These are phyloP conservation scores for Fusarium heterosporum DNA, from an alignment of 2,329 filamentous ascomycete species.

Conservation along the genomic window DNA sequence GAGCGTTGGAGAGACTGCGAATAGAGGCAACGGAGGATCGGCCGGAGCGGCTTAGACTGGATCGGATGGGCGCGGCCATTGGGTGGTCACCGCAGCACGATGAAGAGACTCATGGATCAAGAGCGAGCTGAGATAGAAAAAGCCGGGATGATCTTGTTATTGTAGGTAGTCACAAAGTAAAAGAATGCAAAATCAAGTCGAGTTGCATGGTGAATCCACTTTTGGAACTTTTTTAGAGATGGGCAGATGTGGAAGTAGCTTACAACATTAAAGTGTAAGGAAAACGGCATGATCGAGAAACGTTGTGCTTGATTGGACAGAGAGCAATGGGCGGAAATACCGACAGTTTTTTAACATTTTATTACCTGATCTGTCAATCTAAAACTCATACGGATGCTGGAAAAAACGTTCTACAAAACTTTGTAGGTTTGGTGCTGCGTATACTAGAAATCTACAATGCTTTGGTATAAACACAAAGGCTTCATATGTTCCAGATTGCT, in stretches of 20 bases:
- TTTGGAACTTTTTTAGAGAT: conserved; percentile 38
- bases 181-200: conserved; percentile 10
- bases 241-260: conserved; percentile 44
- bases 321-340: too few relatives aligned
- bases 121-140: background rate
- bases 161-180: background rate
- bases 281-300: conserved; percentile 18
- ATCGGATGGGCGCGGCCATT: conserved; percentile 53
- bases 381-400: too few relatives aligned
- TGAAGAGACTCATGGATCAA: conserved; percentile 41
- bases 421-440: too few relatives aligned
- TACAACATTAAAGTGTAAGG: background rate
- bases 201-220: conserved; percentile 30
- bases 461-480: too few relatives aligned
- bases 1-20: conserved; percentile 48
- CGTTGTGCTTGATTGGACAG: conserved; percentile 25
- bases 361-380: too few relatives aligned
- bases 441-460: too few relatives aligned
- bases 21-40: conserved; percentile 41
- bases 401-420: too few relatives aligned
- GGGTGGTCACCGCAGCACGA: conserved; percentile 45
- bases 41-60: conserved; percentile 43
- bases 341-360: too few relatives aligned
- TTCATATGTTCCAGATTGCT: too few relatives aligned
- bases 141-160: background rate